A percentile compares a stretch with the other conserved stretches of the same genome.
Evolutionary conservation across 176 grass and related monocot genomes (phyloP).

Genomic region (Carex scoparia): DNA sequence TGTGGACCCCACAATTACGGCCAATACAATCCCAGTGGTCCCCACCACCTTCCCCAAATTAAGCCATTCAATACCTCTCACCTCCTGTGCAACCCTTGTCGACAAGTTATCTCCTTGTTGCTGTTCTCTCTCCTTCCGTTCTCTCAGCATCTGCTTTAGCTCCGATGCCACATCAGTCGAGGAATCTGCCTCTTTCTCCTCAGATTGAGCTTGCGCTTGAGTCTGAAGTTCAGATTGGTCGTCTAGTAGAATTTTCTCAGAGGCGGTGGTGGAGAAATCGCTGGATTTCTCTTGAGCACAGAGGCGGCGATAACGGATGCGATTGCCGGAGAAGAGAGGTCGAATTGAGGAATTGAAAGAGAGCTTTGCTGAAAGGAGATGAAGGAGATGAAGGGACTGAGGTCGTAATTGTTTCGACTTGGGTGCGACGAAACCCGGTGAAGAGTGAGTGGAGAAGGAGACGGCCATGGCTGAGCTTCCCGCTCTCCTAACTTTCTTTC

Average conservation of each 20-base stretch:
- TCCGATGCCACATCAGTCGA: constrained; percentile 46
- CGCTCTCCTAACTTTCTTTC: neutral
- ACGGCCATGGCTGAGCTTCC: constrained; percentile 4
- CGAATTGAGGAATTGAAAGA: neutral
- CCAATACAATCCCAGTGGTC: constrained; percentile 88
- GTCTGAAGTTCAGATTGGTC: neutral
- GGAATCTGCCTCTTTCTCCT: constrained; percentile 10
- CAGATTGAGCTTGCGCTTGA: neutral
- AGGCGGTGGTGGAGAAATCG: neutral
- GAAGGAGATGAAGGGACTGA: neutral
- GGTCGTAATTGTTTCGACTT: neutral
- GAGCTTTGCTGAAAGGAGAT: too few species aligned
- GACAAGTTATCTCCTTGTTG: constrained; percentile 30
- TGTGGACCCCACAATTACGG: constrained; percentile 72
- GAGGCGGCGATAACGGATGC: neutral
- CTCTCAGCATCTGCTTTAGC: constrained; percentile 77
- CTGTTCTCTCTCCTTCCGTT: constrained; percentile 46
- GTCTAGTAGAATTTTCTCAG: neutral
- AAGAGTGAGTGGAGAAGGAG: neutral
- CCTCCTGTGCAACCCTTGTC: constrained; percentile 57
- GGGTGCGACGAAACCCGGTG: neutral
- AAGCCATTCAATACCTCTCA: constrained; percentile 79
- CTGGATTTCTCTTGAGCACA: neutral
- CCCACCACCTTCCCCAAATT: constrained; percentile 67
- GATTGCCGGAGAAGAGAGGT: neutral